These are phyloP conservation scores for Paspalum notatum DNA, from an alignment of 176 grass and related monocot species.

Conservation along the genomic window DNA sequence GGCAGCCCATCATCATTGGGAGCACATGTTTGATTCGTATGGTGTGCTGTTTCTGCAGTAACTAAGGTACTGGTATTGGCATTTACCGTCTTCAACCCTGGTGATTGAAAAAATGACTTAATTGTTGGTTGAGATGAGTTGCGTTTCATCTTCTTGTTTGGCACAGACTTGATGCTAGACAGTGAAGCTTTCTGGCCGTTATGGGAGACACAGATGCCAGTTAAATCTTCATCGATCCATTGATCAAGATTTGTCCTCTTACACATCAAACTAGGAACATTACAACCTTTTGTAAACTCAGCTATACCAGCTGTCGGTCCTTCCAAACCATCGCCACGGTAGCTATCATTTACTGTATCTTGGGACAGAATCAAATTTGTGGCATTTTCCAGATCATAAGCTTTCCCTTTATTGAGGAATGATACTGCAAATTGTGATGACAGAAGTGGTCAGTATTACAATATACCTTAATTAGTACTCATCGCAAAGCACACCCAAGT, in stretches of 20 bases:
- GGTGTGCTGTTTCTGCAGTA: constrained; percentile 39
- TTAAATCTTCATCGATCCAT: constrained; percentile 41
- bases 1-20: constrained; percentile 17
- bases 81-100: constrained; percentile 39
- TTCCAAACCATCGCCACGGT: constrained; percentile 40
- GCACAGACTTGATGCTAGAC: constrained; percentile 40
- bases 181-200: constrained; percentile 39
- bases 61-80: constrained; percentile 29
- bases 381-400: constrained; percentile 29
- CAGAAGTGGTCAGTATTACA: constrained; percentile 20
- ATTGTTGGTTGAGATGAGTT: constrained; percentile 84
- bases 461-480: neutral
- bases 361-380: constrained; percentile 31
- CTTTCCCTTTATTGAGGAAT: constrained; percentile 68
- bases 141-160: constrained; percentile 62
- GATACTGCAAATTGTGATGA: constrained; percentile 60
- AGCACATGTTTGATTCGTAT: constrained; percentile 18
- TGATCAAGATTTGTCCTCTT: constrained; percentile 45
- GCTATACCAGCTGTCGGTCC: constrained; percentile 30
- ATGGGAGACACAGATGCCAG: neutral
- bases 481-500: constrained; percentile 19
- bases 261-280: constrained; percentile 35
- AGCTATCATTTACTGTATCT: constrained; percentile 35
- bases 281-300: constrained; percentile 34
- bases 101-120: constrained; percentile 80